Base-by-base conservation (phyloP, 257 asterid genomes). In the Verbena officinalis region DNA sequence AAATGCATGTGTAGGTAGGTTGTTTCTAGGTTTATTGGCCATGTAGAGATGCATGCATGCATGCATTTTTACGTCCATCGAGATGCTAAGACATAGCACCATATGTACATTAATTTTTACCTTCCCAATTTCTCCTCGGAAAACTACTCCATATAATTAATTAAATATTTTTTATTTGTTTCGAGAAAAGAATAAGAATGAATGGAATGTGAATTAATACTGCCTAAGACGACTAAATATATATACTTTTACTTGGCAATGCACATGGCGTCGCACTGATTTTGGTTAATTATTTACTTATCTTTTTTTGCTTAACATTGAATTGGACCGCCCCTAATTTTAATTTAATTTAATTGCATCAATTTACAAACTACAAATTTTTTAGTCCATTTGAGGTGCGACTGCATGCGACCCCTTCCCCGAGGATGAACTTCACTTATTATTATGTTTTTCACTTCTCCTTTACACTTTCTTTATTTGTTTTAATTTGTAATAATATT, bases 51-150 rank as follows among this genome's bases (percentile, higher is more conserved):
- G 56, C 79, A 64, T 75, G 81, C 72, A 79, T 75, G n/a, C n/a
- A n/a, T n/a, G n/a, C n/a, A n/a, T n/a, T n/a, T 73, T 71, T 66
- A 60, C 77, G 67, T 36, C 63, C 67, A 45, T 71, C 78, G 68
- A 78, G 73, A 64, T 75, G 77, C 54, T 68, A 66, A 62, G 62
- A 59, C 75, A 67, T 53, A 68, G 43, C 52, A 65, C 60, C 65
- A 65, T 33, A 10, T 44, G 21, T 24, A 40, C 43, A 9, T 20
- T 8, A 45, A 21, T 23, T 38, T 13, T 31, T n/a, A 11, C 33
- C 12, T 27, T 27, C 17, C 23, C 15, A 4, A 8, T 30, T 56
- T 27, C 31, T 27, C 27, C 44, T 62, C 53, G 68, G 22, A n/a
- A 34, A 40, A 49, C 55, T 57, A 69, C 56, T 57, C 59, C 30